These are phyloP conservation scores for Chlorociboria aeruginascens DNA, from an alignment of 495 filamentous ascomycete species.

Conservation along the genomic window DNA sequence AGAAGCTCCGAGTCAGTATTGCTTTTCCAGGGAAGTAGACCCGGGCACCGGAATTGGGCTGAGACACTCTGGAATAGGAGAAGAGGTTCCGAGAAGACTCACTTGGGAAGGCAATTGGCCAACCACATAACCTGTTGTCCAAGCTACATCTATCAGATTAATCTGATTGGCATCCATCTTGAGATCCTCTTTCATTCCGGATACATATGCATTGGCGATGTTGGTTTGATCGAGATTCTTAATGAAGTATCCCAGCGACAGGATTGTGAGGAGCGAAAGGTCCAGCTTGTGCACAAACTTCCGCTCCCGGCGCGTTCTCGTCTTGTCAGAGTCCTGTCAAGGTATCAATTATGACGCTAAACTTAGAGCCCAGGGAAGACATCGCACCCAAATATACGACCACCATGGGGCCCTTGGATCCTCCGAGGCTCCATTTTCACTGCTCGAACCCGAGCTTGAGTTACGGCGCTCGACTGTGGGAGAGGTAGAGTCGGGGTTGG, in stretches of 20 bases:
- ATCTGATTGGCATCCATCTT: constrained; percentile 41
- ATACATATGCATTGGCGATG: constrained; percentile 28
- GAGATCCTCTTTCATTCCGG: constrained; percentile 42
- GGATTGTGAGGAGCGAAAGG: constrained; percentile 40
- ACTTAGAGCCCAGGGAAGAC: not conserved
- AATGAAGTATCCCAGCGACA: constrained; percentile 39
- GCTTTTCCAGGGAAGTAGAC: constrained; percentile 44
- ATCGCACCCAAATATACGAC: constrained; percentile 12
- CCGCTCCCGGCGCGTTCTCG: constrained; percentile 29
- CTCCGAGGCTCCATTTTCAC: too few species aligned
- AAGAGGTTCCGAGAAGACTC: constrained; percentile 42
- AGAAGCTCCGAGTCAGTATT: too few species aligned
- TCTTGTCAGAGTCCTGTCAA: constrained; percentile 10
- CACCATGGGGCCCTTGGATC: constrained; percentile 3
- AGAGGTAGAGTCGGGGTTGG: too few species aligned
- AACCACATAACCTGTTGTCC: constrained; percentile 55
- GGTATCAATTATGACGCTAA: not conserved
- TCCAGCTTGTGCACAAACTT: constrained; percentile 50
- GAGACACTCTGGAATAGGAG: too few species aligned
- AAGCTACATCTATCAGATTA: constrained; percentile 40
- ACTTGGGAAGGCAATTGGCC: constrained; percentile 52
- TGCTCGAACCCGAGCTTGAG: too few species aligned
- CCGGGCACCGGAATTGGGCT: too few species aligned
- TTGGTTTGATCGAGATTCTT: constrained; percentile 50
- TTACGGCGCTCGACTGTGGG: too few species aligned